phyloP scores from a whole-genome alignment of 106 monocot genomes.

The Allium fistulosum region DNA sequence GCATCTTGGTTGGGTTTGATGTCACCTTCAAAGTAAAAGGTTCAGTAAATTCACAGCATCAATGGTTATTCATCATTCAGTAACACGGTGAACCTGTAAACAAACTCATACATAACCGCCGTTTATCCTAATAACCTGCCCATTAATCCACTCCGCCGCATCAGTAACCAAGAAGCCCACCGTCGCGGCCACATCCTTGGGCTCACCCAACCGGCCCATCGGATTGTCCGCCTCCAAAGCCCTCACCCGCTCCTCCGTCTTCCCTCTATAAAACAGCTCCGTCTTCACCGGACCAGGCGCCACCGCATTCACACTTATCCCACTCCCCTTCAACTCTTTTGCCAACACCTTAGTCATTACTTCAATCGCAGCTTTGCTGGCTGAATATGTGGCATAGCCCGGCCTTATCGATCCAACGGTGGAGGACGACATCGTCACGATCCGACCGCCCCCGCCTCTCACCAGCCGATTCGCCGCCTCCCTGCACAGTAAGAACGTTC shows the following conservation, averaged over 20 bases:
- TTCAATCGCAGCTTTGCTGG: constrained; percentile 16
- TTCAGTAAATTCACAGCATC: too few relatives aligned
- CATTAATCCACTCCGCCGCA: constrained; percentile 21
- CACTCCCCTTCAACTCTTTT: constrained; percentile 22
- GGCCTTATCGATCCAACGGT: constrained; percentile 15
- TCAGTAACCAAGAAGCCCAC: constrained; percentile 17
- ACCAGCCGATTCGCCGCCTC: constrained; percentile 16
- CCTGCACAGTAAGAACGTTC: constrained; percentile 10
- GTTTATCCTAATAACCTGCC: constrained; percentile 20
- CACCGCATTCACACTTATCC: constrained; percentile 15
- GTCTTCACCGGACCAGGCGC: constrained; percentile 23
- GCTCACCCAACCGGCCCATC: constrained; percentile 20
- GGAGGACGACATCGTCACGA: constrained; percentile 19
- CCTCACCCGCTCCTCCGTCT: constrained; percentile 20
- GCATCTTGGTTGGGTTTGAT: too few relatives aligned
- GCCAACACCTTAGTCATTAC: constrained; percentile 19
- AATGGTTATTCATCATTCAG: too few relatives aligned
- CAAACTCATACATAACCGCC: constrained; percentile 14
- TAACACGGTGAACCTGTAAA: not conserved
- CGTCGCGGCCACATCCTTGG: constrained; percentile 19
- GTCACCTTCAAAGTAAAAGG: too few relatives aligned
- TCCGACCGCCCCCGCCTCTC: constrained; percentile 14
- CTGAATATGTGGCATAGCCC: constrained; percentile 14
- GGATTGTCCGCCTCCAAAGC: constrained; percentile 3
- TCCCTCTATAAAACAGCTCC: constrained; percentile 16